These are phyloP conservation scores for Cyclotella baltica DNA, from an alignment of 108 stramenopile species.

Conservation along the genomic window DNA sequence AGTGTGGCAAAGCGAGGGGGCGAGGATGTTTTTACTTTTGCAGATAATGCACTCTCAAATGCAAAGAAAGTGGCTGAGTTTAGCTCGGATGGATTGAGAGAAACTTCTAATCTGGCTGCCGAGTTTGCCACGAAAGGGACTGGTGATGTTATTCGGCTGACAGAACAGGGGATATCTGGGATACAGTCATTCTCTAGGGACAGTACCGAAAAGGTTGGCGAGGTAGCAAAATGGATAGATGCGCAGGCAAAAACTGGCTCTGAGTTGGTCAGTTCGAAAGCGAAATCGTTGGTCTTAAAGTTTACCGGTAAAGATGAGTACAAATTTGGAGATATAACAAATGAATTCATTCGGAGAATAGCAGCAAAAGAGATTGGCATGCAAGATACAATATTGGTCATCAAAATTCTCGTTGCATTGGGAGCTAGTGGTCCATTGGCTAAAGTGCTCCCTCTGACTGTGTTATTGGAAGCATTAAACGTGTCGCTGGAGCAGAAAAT, in stretches of 20 bases:
- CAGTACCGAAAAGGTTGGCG: conserved; percentile 9
- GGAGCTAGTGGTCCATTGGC: conserved; percentile 48
- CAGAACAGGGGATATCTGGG: background rate
- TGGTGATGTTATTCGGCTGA: background rate
- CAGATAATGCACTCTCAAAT: background rate
- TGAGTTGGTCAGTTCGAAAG: conserved; percentile 24
- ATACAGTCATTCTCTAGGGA: background rate
- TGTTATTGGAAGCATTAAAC: conserved; percentile 47
- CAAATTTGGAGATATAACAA: conserved; percentile 45
- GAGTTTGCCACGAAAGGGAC: background rate
- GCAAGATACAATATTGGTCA: conserved; percentile 40
- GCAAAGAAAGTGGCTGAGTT: conserved; percentile 6
- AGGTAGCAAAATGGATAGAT: conserved; percentile 46
- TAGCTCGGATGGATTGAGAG: background rate
- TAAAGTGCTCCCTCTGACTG: conserved; percentile 39
- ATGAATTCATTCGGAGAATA: conserved; percentile 40
- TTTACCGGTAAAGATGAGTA: conserved; percentile 39
- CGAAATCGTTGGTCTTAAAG: conserved; percentile 42
- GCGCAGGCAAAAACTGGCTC: conserved; percentile 43
- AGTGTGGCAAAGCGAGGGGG: background rate
- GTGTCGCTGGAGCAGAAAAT: conserved; percentile 50
- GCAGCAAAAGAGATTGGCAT: conserved; percentile 36
- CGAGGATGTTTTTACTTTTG: background rate
- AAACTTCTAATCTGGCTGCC: background rate
- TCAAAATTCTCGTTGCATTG: conserved; percentile 46